Conservation (phyloP, 306 rosid species). For the Vigna nakashimae region DNA sequence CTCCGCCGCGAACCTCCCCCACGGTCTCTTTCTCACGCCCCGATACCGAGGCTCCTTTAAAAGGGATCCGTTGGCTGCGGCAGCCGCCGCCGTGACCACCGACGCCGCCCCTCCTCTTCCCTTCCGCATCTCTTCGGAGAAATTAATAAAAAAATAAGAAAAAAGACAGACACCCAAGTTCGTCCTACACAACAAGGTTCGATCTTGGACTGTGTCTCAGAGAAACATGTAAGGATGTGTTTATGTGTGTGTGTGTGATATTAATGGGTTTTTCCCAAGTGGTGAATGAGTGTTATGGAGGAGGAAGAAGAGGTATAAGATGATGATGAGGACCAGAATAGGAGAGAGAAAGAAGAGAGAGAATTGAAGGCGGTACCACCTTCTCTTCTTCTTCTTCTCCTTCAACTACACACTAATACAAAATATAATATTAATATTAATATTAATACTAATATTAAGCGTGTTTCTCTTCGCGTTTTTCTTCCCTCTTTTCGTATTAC, state of each 20-base stretch:
- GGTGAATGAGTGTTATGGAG: not conserved
- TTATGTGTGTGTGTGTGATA: not conserved
- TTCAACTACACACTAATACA: conserved; percentile 37
- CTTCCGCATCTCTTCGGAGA: conserved; percentile 53
- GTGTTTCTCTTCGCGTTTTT: conserved; percentile 17
- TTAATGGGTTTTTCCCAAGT: not conserved
- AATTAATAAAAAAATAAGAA: not conserved
- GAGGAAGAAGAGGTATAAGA: not conserved
- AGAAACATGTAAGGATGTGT: not conserved
- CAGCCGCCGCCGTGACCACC: conserved; percentile 12
- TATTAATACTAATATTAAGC: not conserved
- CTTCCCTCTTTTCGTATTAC: conserved; percentile 38
- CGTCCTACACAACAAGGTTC: not conserved
- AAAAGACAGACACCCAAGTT: conserved; percentile 1
- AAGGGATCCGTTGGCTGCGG: conserved; percentile 47
- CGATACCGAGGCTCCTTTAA: conserved; percentile 67
- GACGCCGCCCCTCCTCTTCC: conserved; percentile 56
- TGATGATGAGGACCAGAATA: conserved; percentile 13
- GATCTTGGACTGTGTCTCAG: not conserved
- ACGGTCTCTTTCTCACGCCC: conserved; percentile 84
- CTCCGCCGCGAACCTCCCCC: conserved; percentile 95
- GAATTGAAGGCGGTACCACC: conserved; percentile 59
- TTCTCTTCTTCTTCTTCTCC: conserved; percentile 42
- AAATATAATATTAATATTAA: conserved; percentile 26
- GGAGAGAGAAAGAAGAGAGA: conserved; percentile 33